Evolutionary conservation across 345 rosid species (phyloP), one percentile per base, ranked within the genome.

Genomic region (Cochlearia excelsa): DNA sequence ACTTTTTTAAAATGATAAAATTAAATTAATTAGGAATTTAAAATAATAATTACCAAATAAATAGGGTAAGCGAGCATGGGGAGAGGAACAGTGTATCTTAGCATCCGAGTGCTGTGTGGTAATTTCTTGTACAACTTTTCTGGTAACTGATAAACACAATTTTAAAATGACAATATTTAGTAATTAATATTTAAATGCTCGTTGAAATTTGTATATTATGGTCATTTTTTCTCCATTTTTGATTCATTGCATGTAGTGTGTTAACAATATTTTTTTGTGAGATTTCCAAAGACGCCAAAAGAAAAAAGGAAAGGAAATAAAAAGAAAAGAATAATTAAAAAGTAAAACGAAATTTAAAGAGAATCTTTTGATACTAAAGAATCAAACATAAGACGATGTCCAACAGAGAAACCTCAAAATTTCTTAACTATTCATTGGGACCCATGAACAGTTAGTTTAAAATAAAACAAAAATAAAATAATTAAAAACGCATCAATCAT

Each of bases 31-130:
- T 0, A 16, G 11, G 16, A 29, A 28, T 11, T 34, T 23, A 9
- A 7, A 37, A 3, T 0, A 0, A 16, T 34, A 50, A 6, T 62
- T 82, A 87, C 95, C 85, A 87, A 67, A 69, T 84, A 87, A 3
- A 74, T 1, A 50, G 95, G 90, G 57, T 79, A 87, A 51, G 90
- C 95, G 45, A 86, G 69, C 69, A 86, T 48, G 5, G 88, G 88
- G 34, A 82, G 66, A 51, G 95, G 95, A 9, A 82, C 52, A 7
- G 83, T 71, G 80, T 76, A 86, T 75, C 90, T 79, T 38, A 86
- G 58, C 71, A 69, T 65, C 48, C 72, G 55, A 2, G 84, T 78
- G 2, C 51, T 70, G 3, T 59, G 54, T 34, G 70, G 63, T 51
- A 87, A 62, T 3, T 54, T 72, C 63, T 64, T 80, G 72, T 82